These are phyloP conservation scores for Sarocladium strictum DNA, from an alignment of 2,329 filamentous ascomycete species.

Conservation along the genomic window DNA sequence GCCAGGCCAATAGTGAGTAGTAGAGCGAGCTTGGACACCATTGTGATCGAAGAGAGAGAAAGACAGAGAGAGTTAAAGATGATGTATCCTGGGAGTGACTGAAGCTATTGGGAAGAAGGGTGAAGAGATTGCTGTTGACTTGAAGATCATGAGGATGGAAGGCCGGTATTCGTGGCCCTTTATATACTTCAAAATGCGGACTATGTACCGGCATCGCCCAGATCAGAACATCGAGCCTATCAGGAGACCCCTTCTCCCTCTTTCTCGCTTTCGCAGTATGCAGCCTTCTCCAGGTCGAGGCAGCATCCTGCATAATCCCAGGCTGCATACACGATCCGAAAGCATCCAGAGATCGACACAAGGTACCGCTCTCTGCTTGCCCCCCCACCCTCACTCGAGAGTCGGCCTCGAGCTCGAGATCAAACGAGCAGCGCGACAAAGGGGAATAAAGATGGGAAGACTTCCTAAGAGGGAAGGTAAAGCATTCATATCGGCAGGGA, in stretches of 20 bases:
- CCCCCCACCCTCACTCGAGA: too few relatives aligned
- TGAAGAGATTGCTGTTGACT: background rate
- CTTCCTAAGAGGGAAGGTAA: background rate
- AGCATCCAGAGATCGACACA: background rate
- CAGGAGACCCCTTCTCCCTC: background rate
- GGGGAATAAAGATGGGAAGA: background rate
- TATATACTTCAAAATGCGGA: slow-evolving; percentile 3
- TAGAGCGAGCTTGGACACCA: background rate
- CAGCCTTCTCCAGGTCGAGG: too few relatives aligned
- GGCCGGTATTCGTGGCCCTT: background rate
- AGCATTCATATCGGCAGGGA: too few relatives aligned
- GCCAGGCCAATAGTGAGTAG: background rate
- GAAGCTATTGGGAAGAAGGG: background rate
- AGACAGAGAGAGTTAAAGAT: too few relatives aligned
- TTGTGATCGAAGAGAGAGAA: background rate
- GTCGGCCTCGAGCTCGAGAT: too few relatives aligned
- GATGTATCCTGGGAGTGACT: background rate
- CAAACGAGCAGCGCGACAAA: background rate
- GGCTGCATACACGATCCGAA: background rate
- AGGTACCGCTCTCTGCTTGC: background rate
- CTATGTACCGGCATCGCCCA: background rate
- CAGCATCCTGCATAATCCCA: too few relatives aligned
- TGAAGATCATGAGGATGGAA: background rate
- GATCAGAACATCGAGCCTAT: background rate
- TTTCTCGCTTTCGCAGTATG: too few relatives aligned